Conservation (phyloP, 2,329 filamentous ascomycete species). For the Trichoderma hamatum region DNA sequence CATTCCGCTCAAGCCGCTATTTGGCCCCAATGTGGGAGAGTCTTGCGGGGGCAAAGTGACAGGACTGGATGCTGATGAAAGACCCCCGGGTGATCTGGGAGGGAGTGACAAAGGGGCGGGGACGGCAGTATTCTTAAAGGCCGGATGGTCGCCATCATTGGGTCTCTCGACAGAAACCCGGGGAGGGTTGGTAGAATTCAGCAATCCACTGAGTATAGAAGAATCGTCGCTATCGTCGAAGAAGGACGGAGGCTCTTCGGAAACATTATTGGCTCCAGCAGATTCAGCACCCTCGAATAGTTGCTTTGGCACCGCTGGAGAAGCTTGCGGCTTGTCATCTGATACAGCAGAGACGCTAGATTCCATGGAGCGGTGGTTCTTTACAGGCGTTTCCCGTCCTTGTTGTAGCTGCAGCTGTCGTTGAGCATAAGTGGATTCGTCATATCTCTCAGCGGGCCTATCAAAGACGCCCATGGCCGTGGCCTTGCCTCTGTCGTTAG, state of each 20-base stretch:
- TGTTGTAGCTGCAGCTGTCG: constrained; percentile 80
- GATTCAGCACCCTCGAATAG: constrained; percentile 40
- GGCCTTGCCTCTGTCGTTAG: constrained; percentile 78
- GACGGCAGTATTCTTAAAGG: constrained; percentile 51
- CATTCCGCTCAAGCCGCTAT: constrained; percentile 72
- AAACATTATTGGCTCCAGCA: constrained; percentile 37
- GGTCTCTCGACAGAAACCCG: constrained; percentile 50
- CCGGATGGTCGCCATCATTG: constrained; percentile 58
- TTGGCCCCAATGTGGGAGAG: constrained; percentile 78
- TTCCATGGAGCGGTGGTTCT: constrained; percentile 49
- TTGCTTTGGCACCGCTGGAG: constrained; percentile 48
- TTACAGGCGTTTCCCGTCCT: constrained; percentile 65
- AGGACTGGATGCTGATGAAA: constrained; percentile 15
- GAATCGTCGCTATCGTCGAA: constrained; percentile 50
- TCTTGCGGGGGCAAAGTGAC: constrained; percentile 51
- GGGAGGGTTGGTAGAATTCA: constrained; percentile 35
- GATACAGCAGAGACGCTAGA: constrained; percentile 46
- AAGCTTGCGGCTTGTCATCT: constrained; percentile 50
- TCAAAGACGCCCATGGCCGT: constrained; percentile 68
- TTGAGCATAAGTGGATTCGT: constrained; percentile 83
- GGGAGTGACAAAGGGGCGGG: constrained; percentile 48
- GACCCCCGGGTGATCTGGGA: constrained; percentile 29
- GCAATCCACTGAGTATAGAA: constrained; percentile 28
- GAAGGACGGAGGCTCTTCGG: constrained; percentile 47
- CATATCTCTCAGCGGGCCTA: constrained; percentile 74